Evolutionary conservation across 441 rosid genomes (phyloP), one percentile per base, ranked within the genome.

Genomic region (Macaranga tanarius): DNA sequence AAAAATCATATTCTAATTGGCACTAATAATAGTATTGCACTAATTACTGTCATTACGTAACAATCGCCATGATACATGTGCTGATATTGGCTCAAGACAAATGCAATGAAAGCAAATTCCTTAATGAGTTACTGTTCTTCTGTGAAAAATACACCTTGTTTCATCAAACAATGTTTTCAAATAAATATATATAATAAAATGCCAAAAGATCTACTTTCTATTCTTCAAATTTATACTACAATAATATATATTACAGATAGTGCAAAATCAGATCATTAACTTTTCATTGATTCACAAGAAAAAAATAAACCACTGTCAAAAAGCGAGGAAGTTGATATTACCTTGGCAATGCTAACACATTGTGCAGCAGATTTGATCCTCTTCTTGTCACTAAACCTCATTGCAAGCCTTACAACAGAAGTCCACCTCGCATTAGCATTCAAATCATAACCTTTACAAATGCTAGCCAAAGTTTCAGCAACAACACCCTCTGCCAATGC

Each of bases 401-500:
- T 80, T 0, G 91, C 85, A 67, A 88, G 84, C 72, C 83, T 79
- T 74, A 81, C 73, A 71, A 86, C 85, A 7, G 90, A 86, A 51
- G 67, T 62, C 91, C 92, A 86, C 84, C 89, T 84, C 5, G 83
- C 85, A 86, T 87, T 87, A 16, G 81, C 86, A 81, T 77, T 86
- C 82, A 86, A 70, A 75, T 81, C 86, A 83, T 80, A 80, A 2
- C 87, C 88, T 60, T 63, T 78, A 65, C 73, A 87, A 72, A 77
- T 82, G 51, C 81, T 77, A 25, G 74, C 77, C 70, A 87, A 54
- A 52, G 83, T 78, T 62, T 90, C 92, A 75, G 93, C 87, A 78
- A 88, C 80, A 54, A 89, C 85, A 75, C 89, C 93, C 71, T 84
- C 96, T 42, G 87, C 85, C 54, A 90, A 85, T 22, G 86, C 86